Evolutionary conservation across 345 rosid genomes (phyloP), one percentile per base, ranked within the genome.

Genomic region (Aquilaria malaccensis): DNA sequence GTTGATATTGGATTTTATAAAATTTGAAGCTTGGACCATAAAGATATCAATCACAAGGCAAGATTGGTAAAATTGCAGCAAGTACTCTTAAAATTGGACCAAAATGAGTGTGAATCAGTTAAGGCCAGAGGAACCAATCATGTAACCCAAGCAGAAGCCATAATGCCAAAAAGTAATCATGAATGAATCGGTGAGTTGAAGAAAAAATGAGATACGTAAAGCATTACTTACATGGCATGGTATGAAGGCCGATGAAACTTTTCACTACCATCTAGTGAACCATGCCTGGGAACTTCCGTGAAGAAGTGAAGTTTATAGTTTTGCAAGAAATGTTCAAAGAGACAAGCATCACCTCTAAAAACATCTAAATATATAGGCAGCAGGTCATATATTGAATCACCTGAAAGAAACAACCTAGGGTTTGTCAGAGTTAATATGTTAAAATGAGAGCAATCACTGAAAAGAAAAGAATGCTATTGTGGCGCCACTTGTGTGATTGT

Each of bases 281-380:
- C 72, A 10, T 68, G 57, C 29, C 74, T 59, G 6, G 57, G 56
- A 68, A 30, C 74, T 15, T 75, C 66, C 78, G 70, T 75, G 62
- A 78, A 67, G 33, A 92, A 66, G 33, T 96, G 95, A 68, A 92
- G 87, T 50, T 76, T 83, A 64, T 89, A 92, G 68, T 84, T 80
- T 63, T 77, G 88, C 56, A 92, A 58, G 68, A 92, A 77, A 56
- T 71, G 81, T 70, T 84, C 81, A 54, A 92, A 76, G 50, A 92
- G 85, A 72, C 57, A 12, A 22, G 80, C 31, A 76, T 89, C 86
- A 47, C 98, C 98, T 62, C 91, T 76, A 60, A 92, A 89, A 52
- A 89, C 70, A 72, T 89, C 96, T 63, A 89, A 74, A 78, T 85
- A 75, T 72, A 89, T 76, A 2, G 98, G 98, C 70, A 92, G 85